phyloP scores from a whole-genome alignment of 2,329 filamentous ascomycete genomes.

The Septoria linicola region DNA sequence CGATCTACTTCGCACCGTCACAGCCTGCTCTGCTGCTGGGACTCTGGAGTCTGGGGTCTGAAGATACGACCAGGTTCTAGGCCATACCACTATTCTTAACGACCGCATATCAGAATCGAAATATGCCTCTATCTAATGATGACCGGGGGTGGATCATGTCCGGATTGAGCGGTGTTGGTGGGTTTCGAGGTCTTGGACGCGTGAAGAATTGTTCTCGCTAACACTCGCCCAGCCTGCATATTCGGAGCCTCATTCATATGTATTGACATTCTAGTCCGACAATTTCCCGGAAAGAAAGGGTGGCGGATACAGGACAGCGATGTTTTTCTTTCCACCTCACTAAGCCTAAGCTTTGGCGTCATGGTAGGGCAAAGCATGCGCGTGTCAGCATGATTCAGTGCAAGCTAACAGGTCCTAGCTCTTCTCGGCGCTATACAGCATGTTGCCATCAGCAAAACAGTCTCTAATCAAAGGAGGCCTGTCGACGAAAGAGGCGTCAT shows the following conservation, averaged over 20 bases:
- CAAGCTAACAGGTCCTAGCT: slow-evolving; percentile 55
- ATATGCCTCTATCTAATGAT: slow-evolving; percentile 68
- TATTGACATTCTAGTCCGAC: slow-evolving; percentile 73
- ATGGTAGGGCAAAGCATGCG: slow-evolving; percentile 63
- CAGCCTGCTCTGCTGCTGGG: no score
- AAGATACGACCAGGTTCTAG: no score
- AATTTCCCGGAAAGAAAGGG: slow-evolving; percentile 68
- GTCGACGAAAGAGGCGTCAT: slow-evolving; percentile 64
- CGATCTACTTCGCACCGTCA: no score
- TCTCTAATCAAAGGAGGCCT: slow-evolving; percentile 72
- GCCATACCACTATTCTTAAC: background rate
- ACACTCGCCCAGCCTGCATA: slow-evolving; percentile 51
- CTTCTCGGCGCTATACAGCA: slow-evolving; percentile 88
- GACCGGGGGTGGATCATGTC: slow-evolving; percentile 91
- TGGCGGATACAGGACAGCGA: slow-evolving; percentile 91
- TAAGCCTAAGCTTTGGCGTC: slow-evolving; percentile 92
- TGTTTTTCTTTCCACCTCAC: slow-evolving; percentile 78
- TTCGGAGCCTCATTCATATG: slow-evolving; percentile 82
- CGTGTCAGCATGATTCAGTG: background rate
- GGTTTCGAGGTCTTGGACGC: slow-evolving; percentile 20
- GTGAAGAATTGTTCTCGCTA: background rate
- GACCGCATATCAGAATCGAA: slow-evolving; percentile 16
- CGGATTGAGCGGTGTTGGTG: slow-evolving; percentile 75
- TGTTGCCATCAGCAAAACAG: slow-evolving; percentile 80
- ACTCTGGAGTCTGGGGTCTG: background rate